A percentile compares a stretch with the other conserved stretches of the same genome.
These are phyloP conservation scores for Sanghuangporus sanghuang DNA, from an alignment of 1,284 basidiomycete genomes.

Conservation along the genomic window DNA sequence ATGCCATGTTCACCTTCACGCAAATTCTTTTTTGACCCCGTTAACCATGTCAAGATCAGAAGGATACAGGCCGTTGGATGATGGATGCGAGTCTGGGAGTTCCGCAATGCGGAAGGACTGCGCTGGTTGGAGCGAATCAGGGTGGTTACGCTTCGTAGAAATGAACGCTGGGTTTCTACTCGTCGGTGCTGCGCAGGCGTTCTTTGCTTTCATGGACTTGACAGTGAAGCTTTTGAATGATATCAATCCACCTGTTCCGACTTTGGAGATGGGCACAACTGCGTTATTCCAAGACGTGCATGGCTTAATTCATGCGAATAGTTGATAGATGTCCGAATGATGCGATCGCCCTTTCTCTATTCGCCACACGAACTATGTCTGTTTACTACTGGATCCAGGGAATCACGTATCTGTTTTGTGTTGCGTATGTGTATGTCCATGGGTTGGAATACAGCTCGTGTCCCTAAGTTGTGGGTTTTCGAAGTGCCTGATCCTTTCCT, in stretches of 20 bases:
- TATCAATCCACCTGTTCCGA: constrained; percentile 52
- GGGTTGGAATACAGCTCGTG: no score
- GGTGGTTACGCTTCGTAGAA: constrained; percentile 1
- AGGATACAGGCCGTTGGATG: no score
- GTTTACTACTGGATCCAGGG: constrained; percentile 21
- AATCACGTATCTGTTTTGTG: constrained; percentile 34
- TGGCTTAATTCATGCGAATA: constrained; percentile 17
- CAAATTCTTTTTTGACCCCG: no score
- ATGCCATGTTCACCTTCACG: no score
- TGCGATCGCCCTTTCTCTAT: constrained; percentile 17
- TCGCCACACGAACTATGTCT: no score
- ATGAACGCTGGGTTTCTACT: constrained; percentile 59
- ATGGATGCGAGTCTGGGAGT: no score
- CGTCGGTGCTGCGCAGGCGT: constrained; percentile 53
- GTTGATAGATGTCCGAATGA: constrained; percentile 47
- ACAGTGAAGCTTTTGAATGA: constrained; percentile 56
- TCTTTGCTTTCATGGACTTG: constrained; percentile 58
- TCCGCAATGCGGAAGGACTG: no score
- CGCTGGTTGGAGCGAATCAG: no score
- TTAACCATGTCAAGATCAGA: no score
- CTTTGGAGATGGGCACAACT: constrained; percentile 42
- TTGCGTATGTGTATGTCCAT: constrained; percentile 34
- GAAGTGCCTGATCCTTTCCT: constrained; percentile 14
- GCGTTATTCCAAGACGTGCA: background rate
- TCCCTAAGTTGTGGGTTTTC: no score